Conservation (phyloP, 2,329 filamentous ascomycete species). For the Xylaria sp. region DNA sequence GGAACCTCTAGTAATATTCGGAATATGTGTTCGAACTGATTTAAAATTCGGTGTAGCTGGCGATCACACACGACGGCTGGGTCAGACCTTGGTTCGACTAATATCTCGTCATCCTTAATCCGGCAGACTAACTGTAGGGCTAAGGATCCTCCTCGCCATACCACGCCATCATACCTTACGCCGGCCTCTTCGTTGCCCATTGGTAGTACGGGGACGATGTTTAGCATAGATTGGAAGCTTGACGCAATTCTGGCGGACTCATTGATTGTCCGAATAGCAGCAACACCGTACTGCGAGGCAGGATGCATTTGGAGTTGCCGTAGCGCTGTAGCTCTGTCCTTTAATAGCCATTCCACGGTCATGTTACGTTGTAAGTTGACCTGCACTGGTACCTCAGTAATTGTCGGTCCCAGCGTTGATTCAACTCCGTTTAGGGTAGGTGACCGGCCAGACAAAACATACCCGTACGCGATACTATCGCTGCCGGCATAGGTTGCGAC, state of each 20-base stretch:
- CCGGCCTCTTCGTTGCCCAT: background rate
- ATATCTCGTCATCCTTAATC: constrained; percentile 6
- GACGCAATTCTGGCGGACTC: constrained; percentile 21
- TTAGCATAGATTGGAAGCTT: constrained; percentile 18
- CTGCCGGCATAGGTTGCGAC: constrained; percentile 8
- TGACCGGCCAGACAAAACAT: constrained; percentile 22
- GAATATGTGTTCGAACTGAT: constrained; percentile 19
- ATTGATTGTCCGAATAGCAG: constrained; percentile 9
- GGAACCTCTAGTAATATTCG: constrained; percentile 1
- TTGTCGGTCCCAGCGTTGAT: constrained; percentile 20
- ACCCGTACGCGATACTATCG: constrained; percentile 24
- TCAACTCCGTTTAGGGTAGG: constrained; percentile 6
- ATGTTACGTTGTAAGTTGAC: constrained; percentile 14
- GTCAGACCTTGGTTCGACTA: constrained; percentile 11
- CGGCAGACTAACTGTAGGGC: constrained; percentile 7
- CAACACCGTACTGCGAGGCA: constrained; percentile 15
- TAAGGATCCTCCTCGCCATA: constrained; percentile 4
- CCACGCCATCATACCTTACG: constrained; percentile 1
- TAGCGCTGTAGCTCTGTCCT: constrained; percentile 13
- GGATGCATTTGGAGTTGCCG: constrained; percentile 15
- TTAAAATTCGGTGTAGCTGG: constrained; percentile 10
- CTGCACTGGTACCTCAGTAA: constrained; percentile 22
- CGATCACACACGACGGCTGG: background rate
- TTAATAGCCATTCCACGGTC: constrained; percentile 21
- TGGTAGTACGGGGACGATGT: constrained; percentile 3